Conservation (phyloP, 2,329 filamentous ascomycete genomes). For the Hypoxylon sp. region DNA sequence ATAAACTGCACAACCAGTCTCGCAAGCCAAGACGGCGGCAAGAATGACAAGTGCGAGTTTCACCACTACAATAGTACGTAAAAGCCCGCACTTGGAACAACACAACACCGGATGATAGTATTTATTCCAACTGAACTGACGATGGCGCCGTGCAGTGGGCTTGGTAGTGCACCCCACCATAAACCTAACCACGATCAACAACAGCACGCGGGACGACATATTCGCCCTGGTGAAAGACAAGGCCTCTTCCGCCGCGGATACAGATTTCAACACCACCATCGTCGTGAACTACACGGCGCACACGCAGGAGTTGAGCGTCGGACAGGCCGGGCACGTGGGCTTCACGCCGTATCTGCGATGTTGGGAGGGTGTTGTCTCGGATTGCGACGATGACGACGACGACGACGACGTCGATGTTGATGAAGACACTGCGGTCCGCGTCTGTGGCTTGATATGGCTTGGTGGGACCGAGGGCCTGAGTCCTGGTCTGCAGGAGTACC, state of each 20-base stretch:
- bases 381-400: slow-evolving; percentile 17
- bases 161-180: slow-evolving; percentile 10
- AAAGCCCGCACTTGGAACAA: neutral
- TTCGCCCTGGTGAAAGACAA: slow-evolving; percentile 1
- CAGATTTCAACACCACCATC: slow-evolving; percentile 16
- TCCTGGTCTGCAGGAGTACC: slow-evolving; percentile 6
- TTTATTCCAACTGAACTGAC: too few relatives aligned
- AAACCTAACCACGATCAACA: slow-evolving; percentile 1
- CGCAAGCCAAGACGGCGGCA: neutral
- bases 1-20: slow-evolving; percentile 7
- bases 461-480: neutral
- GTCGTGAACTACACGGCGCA: slow-evolving; percentile 17
- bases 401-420: too few relatives aligned
- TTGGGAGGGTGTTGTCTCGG: slow-evolving; percentile 14
- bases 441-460: slow-evolving; percentile 8
- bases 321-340: slow-evolving; percentile 1
- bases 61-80: slow-evolving; percentile 6
- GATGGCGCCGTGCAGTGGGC: slow-evolving; percentile 16
- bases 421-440: slow-evolving; percentile 12
- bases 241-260: neutral
- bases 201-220: neutral
- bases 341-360: slow-evolving; percentile 14
- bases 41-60: slow-evolving; percentile 1
- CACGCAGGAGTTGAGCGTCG: neutral
- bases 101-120: too few relatives aligned